Base-by-base conservation (phyloP, 2,329 filamentous ascomycete genomes). In the Penicillium sp. region DNA sequence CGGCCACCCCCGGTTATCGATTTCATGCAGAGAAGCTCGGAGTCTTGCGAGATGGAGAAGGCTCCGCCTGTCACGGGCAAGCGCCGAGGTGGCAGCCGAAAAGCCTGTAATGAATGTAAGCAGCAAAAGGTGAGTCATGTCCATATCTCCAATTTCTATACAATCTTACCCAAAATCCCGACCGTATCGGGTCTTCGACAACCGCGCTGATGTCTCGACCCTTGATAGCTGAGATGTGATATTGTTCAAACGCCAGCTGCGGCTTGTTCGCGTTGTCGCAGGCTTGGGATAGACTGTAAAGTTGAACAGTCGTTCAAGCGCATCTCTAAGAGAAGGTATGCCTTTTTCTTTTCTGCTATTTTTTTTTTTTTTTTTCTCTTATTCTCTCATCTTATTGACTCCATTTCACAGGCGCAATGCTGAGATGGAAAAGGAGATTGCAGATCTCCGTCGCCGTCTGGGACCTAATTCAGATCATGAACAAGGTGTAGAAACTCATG, bases 261-360 rank as follows among this genome's bases (percentile, higher is more conserved):
- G 61, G 77, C 78, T 45, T 88, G 85, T 73, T 79, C 79, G 45
- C 81, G 85, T 61, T 88, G 85, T 72, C 75, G 78, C 61, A 84
- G 85, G 66, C 80, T 86, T 59, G 78, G 79, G 48, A 82, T 87
- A 47, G 78, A 80, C 62, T 88, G 85, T 74, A 83, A 84, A 66
- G 85, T 88, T 66, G 84, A 87, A 63, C 81, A 83, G 60, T 83
- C 84, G 66, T 88, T 88, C 75, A 87, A 85, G 74, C 81, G 85
- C 57, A 79, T 87, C 35, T 85, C 84, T 49, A 87, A 87, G 73
- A 78, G 85, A 66, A 73, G 72, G 73, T 75, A 62, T 53, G 20
- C 20, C 16, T 20, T 20, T 13, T 40, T n/a, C n/a, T 42, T 39
- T 18, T 10, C 20, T 11, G 1, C 29, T n/a, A n/a, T n/a, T n/a